Percentiles rank a stretch among this genome's conserved stretches.
These are phyloP conservation scores for Fennellomyces sp. DNA, from an alignment of 371 early-diverging fungal species.

Conservation along the genomic window DNA sequence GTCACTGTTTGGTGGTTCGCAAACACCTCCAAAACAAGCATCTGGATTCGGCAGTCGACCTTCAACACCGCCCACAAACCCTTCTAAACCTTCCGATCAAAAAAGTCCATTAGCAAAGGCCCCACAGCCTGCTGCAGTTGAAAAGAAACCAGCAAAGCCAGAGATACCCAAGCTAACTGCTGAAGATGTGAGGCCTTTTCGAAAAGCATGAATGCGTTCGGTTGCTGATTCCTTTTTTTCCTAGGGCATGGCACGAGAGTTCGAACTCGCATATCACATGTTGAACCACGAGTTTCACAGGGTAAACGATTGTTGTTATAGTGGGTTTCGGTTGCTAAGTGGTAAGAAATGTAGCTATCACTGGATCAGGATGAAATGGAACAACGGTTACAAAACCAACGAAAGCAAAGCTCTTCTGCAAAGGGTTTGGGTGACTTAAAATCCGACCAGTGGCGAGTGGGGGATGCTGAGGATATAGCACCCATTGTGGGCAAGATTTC, in stretches of 20 bases:
- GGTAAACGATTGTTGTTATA: conserved; percentile 7
- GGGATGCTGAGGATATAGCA: conserved; percentile 11
- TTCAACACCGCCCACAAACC: neutral
- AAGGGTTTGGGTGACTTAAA: conserved; percentile 1
- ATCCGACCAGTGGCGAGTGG: conserved; percentile 13
- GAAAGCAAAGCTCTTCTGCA: neutral
- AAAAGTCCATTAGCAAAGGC: neutral
- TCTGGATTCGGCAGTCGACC: neutral
- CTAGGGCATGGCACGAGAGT: conserved; percentile 32
- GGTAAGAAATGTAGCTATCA: conserved; percentile 10
- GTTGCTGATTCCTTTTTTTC: neutral
- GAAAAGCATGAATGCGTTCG: neutral
- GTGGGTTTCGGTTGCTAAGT: neutral
- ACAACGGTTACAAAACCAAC: neutral
- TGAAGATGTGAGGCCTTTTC: conserved; percentile 6
- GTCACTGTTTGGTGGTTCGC: too few relatives aligned
- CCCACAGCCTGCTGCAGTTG: neutral
- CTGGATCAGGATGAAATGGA: conserved; percentile 6
- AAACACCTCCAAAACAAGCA: neutral
- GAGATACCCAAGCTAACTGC: conserved; percentile 15
- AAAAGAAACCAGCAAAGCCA: neutral
- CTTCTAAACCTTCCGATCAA: neutral
- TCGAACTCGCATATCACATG: conserved; percentile 25
- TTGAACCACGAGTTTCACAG: conserved; percentile 20
- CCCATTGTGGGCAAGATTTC: conserved; percentile 7